Evolutionary conservation across 768 basidiomycete species (phyloP).

Genomic region (Serendipita vermifera): DNA sequence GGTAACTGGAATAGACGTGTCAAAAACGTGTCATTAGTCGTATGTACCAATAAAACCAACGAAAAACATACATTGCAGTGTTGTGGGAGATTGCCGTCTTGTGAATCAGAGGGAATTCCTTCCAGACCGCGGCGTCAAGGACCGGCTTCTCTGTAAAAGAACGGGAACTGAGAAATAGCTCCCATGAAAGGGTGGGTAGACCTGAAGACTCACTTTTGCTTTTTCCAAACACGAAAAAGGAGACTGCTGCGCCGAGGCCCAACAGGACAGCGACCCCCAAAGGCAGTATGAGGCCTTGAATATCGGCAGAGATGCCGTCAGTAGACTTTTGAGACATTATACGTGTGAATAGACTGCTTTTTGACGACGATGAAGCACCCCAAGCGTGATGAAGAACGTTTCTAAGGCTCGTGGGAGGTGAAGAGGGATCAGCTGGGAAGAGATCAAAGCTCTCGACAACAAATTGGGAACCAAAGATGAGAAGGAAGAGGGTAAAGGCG

Average conservation of each 20-base stretch:
- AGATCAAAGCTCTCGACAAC: constrained; percentile 33
- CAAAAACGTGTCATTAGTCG: constrained; percentile 1
- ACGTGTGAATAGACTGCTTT: constrained; percentile 23
- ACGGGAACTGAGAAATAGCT: no score
- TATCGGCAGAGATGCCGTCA: constrained; percentile 29
- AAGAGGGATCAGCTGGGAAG: constrained; percentile 44
- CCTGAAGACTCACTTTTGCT: constrained; percentile 9
- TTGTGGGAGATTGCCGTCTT: constrained; percentile 85
- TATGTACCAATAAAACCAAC: neutral
- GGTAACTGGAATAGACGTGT: constrained; percentile 48
- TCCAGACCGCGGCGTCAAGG: constrained; percentile 64
- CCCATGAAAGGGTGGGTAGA: neutral
- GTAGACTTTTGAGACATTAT: constrained; percentile 22
- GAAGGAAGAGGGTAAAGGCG: constrained; percentile 32
- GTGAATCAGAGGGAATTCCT: constrained; percentile 64
- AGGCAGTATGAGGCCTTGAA: constrained; percentile 37
- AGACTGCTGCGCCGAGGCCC: constrained; percentile 6
- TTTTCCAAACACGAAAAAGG: constrained; percentile 9
- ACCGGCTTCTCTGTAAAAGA: constrained; percentile 50
- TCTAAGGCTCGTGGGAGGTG: constrained; percentile 16
- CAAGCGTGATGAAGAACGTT: constrained; percentile 5
- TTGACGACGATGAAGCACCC: constrained; percentile 47
- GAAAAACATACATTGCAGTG: constrained; percentile 65
- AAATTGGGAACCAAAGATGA: constrained; percentile 34
- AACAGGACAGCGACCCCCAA: constrained; percentile 12